Conservation (phyloP, 306 rosid genomes). For the Castanea crenata region DNA sequence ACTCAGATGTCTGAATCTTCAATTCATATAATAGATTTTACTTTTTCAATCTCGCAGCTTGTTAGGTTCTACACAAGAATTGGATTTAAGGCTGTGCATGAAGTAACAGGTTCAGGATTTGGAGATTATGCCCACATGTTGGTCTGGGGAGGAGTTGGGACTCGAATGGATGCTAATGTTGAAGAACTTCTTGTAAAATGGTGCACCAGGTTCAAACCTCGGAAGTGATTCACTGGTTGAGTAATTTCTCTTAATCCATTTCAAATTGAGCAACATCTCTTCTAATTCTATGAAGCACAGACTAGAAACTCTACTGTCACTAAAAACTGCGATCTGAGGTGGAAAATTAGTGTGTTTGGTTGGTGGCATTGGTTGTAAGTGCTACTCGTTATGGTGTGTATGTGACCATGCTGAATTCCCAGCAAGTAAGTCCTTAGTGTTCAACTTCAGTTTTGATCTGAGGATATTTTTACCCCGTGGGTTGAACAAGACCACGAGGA, state of each 20-base stretch:
- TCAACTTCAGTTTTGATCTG: no score
- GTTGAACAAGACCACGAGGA: no score
- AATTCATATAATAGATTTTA: neutral
- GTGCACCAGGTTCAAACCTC: conserved; percentile 66
- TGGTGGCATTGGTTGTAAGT: no score
- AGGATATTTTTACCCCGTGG: no score
- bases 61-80: conserved; percentile 79
- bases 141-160: conserved; percentile 94
- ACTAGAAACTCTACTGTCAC: neutral
- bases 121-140: conserved; percentile 68
- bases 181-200: conserved; percentile 68
- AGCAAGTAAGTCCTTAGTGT: no score
- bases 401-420: no score
- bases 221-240: conserved; percentile 11
- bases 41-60: conserved; percentile 36
- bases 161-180: conserved; percentile 77
- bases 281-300: neutral
- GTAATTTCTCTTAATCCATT: neutral
- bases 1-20: neutral
- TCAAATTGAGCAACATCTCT: neutral
- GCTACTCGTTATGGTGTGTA: no score
- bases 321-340: neutral
- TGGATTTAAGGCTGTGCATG: conserved; percentile 66
- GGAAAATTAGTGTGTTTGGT: no score
- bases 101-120: conserved; percentile 66